Conservation (phyloP, 768 basidiomycete genomes). For the Dacryopinax primogenitus region DNA sequence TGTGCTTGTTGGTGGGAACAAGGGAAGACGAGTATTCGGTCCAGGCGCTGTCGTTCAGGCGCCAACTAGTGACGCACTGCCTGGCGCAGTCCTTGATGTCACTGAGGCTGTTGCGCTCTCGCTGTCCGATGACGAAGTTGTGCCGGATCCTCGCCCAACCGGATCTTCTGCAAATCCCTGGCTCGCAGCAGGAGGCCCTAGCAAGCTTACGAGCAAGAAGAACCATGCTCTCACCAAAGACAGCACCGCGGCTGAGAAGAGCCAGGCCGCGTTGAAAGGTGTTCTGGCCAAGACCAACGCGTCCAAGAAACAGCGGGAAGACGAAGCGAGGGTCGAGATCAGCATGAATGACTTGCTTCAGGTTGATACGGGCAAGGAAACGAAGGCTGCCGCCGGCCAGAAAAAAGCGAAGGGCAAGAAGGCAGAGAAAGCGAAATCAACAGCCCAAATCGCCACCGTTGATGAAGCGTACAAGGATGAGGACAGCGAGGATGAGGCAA, state of each 20-base stretch:
- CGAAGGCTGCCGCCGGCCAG: slow-evolving; percentile 14
- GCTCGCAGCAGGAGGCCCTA: slow-evolving; percentile 39
- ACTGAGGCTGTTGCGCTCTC: slow-evolving; percentile 31
- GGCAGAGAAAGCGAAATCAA: slow-evolving; percentile 17
- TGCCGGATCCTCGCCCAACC: slow-evolving; percentile 20
- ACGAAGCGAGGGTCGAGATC: slow-evolving; percentile 74
- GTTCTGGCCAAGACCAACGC: slow-evolving; percentile 42
- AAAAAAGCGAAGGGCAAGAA: slow-evolving; percentile 20
- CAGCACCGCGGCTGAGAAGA: slow-evolving; percentile 47
- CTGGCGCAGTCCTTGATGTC: not conserved
- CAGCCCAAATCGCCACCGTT: slow-evolving; percentile 18
- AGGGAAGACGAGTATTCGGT: slow-evolving; percentile 27
- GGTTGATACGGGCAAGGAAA: slow-evolving; percentile 24
- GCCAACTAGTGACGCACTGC: not conserved
- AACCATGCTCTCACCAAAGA: slow-evolving; percentile 64
- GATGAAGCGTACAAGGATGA: slow-evolving; percentile 37
- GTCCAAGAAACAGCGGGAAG: slow-evolving; percentile 44
- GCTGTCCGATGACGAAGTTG: slow-evolving; percentile 24
- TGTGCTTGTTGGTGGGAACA: slow-evolving; percentile 27
- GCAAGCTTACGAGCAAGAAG: slow-evolving; percentile 49
- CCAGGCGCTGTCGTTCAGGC: slow-evolving; percentile 4
- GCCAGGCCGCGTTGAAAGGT: slow-evolving; percentile 65
- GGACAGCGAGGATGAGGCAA: slow-evolving; percentile 58
- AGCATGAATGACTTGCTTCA: slow-evolving; percentile 36
- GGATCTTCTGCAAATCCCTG: slow-evolving; percentile 53